These are phyloP conservation scores for Phytophthora sojae DNA, from an alignment of 352 stramenopile genomes.

Conservation along the genomic window DNA sequence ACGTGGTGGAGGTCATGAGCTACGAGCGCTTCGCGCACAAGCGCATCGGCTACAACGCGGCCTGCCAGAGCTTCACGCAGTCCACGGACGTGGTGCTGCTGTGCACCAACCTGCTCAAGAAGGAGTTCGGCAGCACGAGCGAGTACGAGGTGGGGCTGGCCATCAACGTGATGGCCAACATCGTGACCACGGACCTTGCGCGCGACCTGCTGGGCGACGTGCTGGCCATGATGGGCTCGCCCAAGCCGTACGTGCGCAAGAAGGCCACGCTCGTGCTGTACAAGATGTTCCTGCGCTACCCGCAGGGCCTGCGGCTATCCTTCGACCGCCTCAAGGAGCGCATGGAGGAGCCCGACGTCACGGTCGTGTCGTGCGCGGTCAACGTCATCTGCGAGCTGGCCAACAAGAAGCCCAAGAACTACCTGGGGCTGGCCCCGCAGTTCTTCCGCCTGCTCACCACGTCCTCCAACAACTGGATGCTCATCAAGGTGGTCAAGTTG, in stretches of 20 bases:
- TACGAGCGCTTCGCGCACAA: conserved; percentile 97
- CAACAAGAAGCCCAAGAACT: conserved; percentile 99
- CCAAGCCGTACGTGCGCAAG: conserved; percentile 97
- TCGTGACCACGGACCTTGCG: conserved; percentile 97
- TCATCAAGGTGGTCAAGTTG: conserved; percentile 99
- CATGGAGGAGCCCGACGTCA: conserved; percentile 96
- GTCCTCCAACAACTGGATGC: conserved; percentile 99
- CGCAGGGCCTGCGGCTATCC: conserved; percentile 96
- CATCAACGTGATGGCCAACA: conserved; percentile 99
- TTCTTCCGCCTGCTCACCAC: conserved; percentile 99
- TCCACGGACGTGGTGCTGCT: conserved; percentile 98
- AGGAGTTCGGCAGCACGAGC: conserved; percentile 93
- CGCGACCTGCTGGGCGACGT: conserved; percentile 94
- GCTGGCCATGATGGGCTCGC: conserved; percentile 92
- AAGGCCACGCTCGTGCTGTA: conserved; percentile 99
- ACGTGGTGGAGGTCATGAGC: conserved; percentile 98
- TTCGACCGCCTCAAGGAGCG: conserved; percentile 98
- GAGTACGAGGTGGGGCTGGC: conserved; percentile 98
- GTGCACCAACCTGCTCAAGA: conserved; percentile 99
- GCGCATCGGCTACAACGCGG: conserved; percentile 96
- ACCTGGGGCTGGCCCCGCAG: conserved; percentile 96
- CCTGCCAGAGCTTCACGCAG: conserved; percentile 96
- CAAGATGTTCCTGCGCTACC: conserved; percentile 99
- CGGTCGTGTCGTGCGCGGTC: conserved; percentile 97
- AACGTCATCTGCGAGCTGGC: conserved; percentile 99